A percentile compares a stretch with the other conserved stretches of the same genome.
These are phyloP conservation scores for Cymodocea nodosa DNA, from an alignment of 116 monocot genomes.

Conservation along the genomic window DNA sequence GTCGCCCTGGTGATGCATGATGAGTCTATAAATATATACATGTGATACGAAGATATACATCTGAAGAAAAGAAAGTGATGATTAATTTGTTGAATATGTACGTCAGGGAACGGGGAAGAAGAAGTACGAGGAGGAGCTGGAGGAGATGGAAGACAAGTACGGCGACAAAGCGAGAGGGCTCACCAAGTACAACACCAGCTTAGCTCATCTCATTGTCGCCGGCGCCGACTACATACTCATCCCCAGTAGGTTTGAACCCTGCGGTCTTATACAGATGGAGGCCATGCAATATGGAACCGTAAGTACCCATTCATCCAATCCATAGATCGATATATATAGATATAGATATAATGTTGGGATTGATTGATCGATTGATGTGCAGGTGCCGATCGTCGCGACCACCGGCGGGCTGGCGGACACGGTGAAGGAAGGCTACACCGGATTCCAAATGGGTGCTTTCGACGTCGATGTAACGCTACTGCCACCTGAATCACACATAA, in stretches of 20 bases:
- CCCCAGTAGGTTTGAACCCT: constrained; percentile 78
- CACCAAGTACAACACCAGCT: constrained; percentile 50
- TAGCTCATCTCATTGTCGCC: constrained; percentile 62
- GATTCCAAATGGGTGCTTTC: constrained; percentile 73
- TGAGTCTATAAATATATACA: too few relatives aligned
- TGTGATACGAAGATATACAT: too few relatives aligned
- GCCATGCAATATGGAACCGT: constrained; percentile 76
- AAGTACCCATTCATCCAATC: too few relatives aligned
- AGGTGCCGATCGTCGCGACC: constrained; percentile 35
- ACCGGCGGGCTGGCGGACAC: constrained; percentile 86
- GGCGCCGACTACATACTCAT: constrained; percentile 50
- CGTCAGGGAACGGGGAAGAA: constrained; percentile 86
- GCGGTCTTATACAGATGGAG: constrained; percentile 70
- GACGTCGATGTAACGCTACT: constrained; percentile 31
- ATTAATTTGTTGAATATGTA: too few relatives aligned
- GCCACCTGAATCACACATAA: neutral
- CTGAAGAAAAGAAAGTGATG: too few relatives aligned
- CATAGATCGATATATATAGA: too few relatives aligned
- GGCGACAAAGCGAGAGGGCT: constrained; percentile 59
- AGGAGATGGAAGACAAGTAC: constrained; percentile 36
- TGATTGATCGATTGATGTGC: constrained; percentile 4
- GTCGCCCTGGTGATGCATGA: constrained; percentile 75
- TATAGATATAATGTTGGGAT: too few relatives aligned
- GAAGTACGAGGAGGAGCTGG: constrained; percentile 51
- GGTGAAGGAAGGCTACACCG: constrained; percentile 60